Evolutionary conservation across 257 asterid species (phyloP).

Genomic region (Nyctanthes arbortristis): DNA sequence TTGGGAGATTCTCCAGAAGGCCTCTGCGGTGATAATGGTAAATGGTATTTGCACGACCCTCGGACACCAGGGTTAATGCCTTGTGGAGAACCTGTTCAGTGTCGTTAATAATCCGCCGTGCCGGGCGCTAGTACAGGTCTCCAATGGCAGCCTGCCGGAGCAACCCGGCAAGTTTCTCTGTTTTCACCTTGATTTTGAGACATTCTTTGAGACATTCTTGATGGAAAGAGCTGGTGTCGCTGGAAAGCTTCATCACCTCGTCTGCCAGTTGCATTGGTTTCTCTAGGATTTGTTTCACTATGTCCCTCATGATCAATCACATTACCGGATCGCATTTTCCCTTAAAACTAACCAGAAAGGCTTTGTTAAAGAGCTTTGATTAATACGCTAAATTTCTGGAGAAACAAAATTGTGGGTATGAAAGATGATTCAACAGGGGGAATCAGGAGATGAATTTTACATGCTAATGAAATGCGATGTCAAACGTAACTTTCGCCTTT

Average conservation of each 20-base stretch:
- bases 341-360: conserved; percentile 7
- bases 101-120: conserved; percentile 77
- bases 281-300: conserved; percentile 60
- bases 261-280: conserved; percentile 69
- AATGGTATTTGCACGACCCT: conserved; percentile 71
- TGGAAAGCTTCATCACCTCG: conserved; percentile 51
- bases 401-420: background rate
- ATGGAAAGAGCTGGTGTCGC: conserved; percentile 48
- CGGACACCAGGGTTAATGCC: conserved; percentile 54
- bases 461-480: background rate
- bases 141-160: conserved; percentile 69
- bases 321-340: conserved; percentile 46
- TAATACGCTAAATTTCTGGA: too few relatives aligned
- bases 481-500: background rate
- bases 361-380: background rate
- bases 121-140: conserved; percentile 72
- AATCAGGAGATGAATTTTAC: too few relatives aligned
- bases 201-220: too few relatives aligned
- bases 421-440: too few relatives aligned
- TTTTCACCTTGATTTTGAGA: conserved; percentile 48
- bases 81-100: conserved; percentile 65
- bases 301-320: conserved; percentile 72
- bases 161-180: conserved; percentile 52
- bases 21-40: conserved; percentile 61
- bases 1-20: conserved; percentile 48